phyloP scores from a whole-genome alignment of 2,329 filamentous ascomycete genomes.

The Claviceps sp. region DNA sequence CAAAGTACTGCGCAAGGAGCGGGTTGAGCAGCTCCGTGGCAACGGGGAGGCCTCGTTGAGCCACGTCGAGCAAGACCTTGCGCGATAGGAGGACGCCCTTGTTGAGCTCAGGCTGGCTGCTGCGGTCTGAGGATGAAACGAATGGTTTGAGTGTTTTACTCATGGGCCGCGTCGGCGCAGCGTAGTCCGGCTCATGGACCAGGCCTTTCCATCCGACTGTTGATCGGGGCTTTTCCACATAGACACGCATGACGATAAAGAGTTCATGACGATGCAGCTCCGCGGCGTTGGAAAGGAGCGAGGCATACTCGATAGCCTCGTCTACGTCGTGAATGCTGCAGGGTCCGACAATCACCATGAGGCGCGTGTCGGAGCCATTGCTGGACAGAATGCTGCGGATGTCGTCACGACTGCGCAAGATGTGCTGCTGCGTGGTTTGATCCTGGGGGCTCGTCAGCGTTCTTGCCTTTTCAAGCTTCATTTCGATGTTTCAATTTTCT shows the following conservation, averaged over 20 bases:
- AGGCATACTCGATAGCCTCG: slow-evolving; percentile 86
- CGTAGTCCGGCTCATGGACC: slow-evolving; percentile 97
- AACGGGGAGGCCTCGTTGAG: slow-evolving; percentile 83
- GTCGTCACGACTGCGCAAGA: not conserved
- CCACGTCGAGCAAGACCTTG: slow-evolving; percentile 88
- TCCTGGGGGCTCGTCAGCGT: not conserved
- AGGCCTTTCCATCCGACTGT: slow-evolving; percentile 98
- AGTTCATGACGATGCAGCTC: slow-evolving; percentile 83
- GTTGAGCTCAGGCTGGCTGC: slow-evolving; percentile 88
- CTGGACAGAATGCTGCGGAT: not conserved
- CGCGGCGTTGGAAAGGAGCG: slow-evolving; percentile 65
- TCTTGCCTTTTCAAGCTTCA: not conserved
- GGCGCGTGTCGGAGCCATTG: slow-evolving; percentile 23
- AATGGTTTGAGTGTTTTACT: no score
- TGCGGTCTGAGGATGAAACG: not conserved
- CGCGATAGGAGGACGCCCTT: slow-evolving; percentile 80
- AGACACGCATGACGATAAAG: slow-evolving; percentile 92
- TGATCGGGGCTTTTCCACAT: slow-evolving; percentile 95
- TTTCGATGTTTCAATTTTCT: no score
- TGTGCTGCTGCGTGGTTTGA: not conserved
- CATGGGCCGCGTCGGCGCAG: slow-evolving; percentile 22
- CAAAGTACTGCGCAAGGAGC: slow-evolving; percentile 92
- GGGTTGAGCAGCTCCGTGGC: slow-evolving; percentile 97
- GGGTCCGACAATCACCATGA: slow-evolving; percentile 73
- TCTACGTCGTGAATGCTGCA: slow-evolving; percentile 95